Base-by-base conservation (phyloP, 2,329 filamentous ascomycete species). In the Diaporthe aspalathi region DNA sequence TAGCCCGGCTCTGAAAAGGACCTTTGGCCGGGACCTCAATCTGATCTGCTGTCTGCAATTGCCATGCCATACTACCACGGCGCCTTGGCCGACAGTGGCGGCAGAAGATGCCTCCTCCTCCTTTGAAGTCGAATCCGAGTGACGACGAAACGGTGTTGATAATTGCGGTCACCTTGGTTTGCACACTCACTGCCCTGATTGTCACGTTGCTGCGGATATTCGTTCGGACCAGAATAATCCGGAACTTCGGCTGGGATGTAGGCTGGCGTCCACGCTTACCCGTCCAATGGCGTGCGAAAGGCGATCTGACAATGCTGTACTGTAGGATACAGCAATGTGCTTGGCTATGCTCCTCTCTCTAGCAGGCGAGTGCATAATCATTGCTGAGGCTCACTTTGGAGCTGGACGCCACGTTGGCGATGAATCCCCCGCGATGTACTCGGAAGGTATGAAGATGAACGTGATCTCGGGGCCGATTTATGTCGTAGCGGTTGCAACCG, bases 211-310 rank as follows among this genome's bases (percentile, higher is more conserved):
- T 47, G 40, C 38, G 22, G 20, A 5, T 45, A 5, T 45, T 45
- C 12, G 11, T 45, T 29, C 12, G 38, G 12, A 8, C 24, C 38
- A 47, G 45, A 16, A 27, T 62, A 14, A 17, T 29, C 17, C 16
- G 38, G 14, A 62, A 47, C 9, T 20, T 47, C 56, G 56, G 38
- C 2, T 62, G n/a, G n/a, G 56, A 45, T 45, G 38, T 62, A 62
- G 17, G 14, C 14, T 45, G 14, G 16, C 35, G 1, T 29, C 40
- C 24, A 3, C 24, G 14, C 14, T 52, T 27, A 12, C 49, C 24
- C 24, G 20, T 53, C n/a, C 20, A 8, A 53, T 53, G 16, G 17
- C 12, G 50, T 29, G 50, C 5, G 29, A 53, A 53, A 53, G 16
- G 12, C 17, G 16, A 29, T 53, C 24, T 53, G 24, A 53, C 27